A percentile compares a stretch with the other conserved stretches of the same genome.
Evolutionary conservation across 225 moss, liverwort and hornwort genomes (phyloP).

Genomic region (Bryoerythrophyllum caledonicum): DNA sequence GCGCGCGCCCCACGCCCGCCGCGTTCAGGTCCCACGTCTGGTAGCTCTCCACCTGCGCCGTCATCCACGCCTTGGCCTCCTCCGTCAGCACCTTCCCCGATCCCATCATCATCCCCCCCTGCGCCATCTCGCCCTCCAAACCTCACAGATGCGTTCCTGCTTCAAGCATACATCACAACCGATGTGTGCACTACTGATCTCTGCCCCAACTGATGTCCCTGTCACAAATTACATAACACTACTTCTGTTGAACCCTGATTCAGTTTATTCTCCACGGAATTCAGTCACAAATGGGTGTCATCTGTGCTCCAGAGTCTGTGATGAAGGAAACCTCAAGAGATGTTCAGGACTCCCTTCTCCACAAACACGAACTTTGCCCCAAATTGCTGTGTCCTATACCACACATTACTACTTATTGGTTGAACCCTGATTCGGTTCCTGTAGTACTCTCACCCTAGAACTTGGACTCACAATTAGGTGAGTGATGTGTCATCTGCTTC

Average conservation of each 20-base stretch:
- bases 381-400: too few relatives aligned
- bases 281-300: not conserved
- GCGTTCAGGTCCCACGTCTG: constrained; percentile 30
- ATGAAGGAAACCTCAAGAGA: too few relatives aligned
- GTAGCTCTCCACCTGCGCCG: constrained; percentile 30
- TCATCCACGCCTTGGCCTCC: constrained; percentile 31
- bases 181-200: too few relatives aligned
- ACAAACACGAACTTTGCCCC: too few relatives aligned
- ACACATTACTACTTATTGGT: not conserved
- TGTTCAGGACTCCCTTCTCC: too few relatives aligned
- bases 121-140: constrained; percentile 8
- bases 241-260: not conserved
- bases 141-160: not conserved
- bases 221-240: not conserved
- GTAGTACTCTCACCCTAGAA: not conserved
- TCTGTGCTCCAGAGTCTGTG: not conserved
- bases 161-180: constrained; percentile 11
- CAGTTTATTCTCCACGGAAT: not conserved
- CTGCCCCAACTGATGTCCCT: not conserved
- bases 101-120: not conserved
- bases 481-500: not conserved
- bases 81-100: constrained; percentile 15
- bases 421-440: not conserved
- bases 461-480: not conserved
- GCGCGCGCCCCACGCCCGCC: constrained; percentile 35